A percentile compares a stretch with the other conserved stretches of the same genome.
Evolutionary conservation across 306 rosid species (phyloP).

Genomic region (Macrotyloma uniflorum): DNA sequence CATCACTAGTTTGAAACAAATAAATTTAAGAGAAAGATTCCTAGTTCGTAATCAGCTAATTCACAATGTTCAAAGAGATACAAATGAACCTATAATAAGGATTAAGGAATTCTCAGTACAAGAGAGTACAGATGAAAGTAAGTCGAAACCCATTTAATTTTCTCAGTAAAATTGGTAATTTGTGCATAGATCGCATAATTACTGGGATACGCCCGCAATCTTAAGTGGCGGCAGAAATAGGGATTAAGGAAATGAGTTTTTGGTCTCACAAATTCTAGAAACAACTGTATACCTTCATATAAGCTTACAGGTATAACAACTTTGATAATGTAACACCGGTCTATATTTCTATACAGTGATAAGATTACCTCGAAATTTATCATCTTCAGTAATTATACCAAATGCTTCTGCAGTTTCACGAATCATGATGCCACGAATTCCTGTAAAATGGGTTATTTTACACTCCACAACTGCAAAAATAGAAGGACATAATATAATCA

Average conservation of each 20-base stretch:
- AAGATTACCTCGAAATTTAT: conserved; percentile 65
- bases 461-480: conserved; percentile 73
- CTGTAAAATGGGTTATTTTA: conserved; percentile 57
- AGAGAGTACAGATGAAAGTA: not conserved
- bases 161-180: not conserved
- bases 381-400: conserved; percentile 71
- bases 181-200: not conserved
- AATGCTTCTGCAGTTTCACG: conserved; percentile 87
- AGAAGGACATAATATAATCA: conserved; percentile 16
- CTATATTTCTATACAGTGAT: conserved; percentile 22
- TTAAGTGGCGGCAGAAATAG: not conserved
- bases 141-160: not conserved
- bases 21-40: conserved; percentile 12
- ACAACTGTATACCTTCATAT: not conserved
- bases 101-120: not conserved
- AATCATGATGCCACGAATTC: conserved; percentile 76
- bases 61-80: not conserved
- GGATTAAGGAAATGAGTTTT: not conserved
- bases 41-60: not conserved
- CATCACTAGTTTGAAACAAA: not conserved
- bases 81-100: not conserved
- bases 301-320: conserved; percentile 14
- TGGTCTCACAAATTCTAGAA: not conserved
- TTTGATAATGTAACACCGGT: conserved; percentile 6
- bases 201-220: not conserved